Evolutionary conservation across 352 stramenopile genomes (phyloP).

Genomic region (Globisporangium heterothallicum): DNA sequence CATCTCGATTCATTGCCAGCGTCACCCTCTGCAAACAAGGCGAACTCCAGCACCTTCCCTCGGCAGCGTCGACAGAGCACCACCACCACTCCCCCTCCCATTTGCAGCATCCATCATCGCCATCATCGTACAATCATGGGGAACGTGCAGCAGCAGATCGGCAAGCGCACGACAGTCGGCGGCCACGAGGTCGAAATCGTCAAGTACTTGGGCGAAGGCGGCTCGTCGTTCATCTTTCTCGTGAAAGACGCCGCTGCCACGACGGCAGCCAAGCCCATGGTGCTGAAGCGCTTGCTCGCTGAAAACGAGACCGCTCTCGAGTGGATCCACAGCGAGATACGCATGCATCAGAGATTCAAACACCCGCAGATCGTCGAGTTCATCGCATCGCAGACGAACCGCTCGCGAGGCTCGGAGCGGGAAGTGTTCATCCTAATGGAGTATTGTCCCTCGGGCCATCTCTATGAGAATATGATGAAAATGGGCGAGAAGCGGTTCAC

Average conservation of each 20-base stretch:
- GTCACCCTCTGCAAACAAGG: no score
- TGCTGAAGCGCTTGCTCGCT: conserved; percentile 70
- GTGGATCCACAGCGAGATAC: conserved; percentile 66
- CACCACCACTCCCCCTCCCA: neutral
- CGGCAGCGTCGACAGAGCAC: no score
- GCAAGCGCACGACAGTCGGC: conserved; percentile 54
- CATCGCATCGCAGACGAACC: conserved; percentile 42
- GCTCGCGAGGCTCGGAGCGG: conserved; percentile 31
- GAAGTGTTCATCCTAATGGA: conserved; percentile 97
- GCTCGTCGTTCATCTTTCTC: conserved; percentile 81
- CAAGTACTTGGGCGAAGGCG: conserved; percentile 75
- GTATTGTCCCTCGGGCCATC: conserved; percentile 91
- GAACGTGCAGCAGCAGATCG: conserved; percentile 79
- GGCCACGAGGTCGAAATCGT: conserved; percentile 59
- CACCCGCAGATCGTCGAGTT: conserved; percentile 70
- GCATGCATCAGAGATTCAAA: conserved; percentile 64
- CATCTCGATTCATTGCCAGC: no score
- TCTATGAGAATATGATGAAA: conserved; percentile 91
- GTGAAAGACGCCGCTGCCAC: conserved; percentile 51
- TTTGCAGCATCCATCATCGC: neutral
- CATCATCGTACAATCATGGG: no score
- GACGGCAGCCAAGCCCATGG: conserved; percentile 33
- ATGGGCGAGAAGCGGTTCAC: conserved; percentile 72
- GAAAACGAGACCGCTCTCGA: conserved; percentile 58
- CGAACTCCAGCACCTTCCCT: no score